Base-by-base conservation (phyloP, 2,329 filamentous ascomycete species). In the Fusarium sp. region DNA sequence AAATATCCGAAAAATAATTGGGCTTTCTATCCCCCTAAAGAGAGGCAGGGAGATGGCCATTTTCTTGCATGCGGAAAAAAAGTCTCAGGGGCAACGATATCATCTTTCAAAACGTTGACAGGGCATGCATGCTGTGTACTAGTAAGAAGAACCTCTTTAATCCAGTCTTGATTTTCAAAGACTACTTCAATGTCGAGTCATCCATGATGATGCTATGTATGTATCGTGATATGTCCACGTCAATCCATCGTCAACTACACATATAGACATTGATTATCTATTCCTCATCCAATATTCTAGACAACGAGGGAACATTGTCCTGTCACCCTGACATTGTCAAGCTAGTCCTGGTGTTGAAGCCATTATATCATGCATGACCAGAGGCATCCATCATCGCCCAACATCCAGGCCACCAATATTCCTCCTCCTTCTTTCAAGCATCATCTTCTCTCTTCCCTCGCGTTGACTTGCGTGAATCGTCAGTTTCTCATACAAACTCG, bases 401-500 rank as follows among this genome's bases (percentile, higher is more conserved):
- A 50, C 45, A 50, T 50, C 15, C 25, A 50, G 45, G 25, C 25
- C 27, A 52, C 47, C 25, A 43, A 38, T 59, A 22, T 59, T 56
- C 38, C 66, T 40, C 56, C 47, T 63, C 47, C 14, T 37, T 40
- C 25, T 66, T 45, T 37, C 47, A 32, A 32, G 6, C 25, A 6
- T 14, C 17, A 32, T 52, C 47, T n/a, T 52, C 6, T 47, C 33
- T 50, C 60, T 57, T 59, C 27, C 27, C 27, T 8, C 27, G 27
- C 38, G 25, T 38, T 37, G 57, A 32, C 47, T 56, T 47, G 54
- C 43, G 35, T 61, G 43, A 61, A 69, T 72, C 71, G 45, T 74
- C 47, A 66, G 50, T 71, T 71, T 70, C 60, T 73, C 68, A 63
- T 71, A 54, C 52, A 66, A 75, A 52, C 59, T 62, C 58, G 59